These are phyloP conservation scores for Ascochyta viciae-villosae DNA, from an alignment of 2,329 filamentous ascomycete genomes.

Conservation along the genomic window DNA sequence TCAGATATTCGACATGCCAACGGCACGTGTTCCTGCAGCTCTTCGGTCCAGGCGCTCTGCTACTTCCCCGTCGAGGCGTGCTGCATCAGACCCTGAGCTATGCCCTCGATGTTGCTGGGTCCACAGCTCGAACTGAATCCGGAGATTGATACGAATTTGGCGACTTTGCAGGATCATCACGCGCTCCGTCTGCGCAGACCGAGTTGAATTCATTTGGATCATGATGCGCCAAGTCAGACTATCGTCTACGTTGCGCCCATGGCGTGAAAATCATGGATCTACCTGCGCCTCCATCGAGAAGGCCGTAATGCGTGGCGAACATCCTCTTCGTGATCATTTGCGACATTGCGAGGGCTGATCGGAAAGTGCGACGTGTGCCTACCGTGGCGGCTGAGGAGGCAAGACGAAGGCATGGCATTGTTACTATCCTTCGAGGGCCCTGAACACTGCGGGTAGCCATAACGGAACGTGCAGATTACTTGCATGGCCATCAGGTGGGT, in stretches of 20 bases:
- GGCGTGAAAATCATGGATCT: background rate
- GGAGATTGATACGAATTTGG: constrained; percentile 16
- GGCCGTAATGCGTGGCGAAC: background rate
- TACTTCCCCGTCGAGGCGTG: constrained; percentile 1
- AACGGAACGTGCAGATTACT: too few relatives aligned
- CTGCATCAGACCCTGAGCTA: constrained; percentile 14
- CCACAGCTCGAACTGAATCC: constrained; percentile 3
- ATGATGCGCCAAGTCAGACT: constrained; percentile 8
- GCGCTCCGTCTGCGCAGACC: background rate
- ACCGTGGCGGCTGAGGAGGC: background rate
- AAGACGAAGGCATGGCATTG: background rate
- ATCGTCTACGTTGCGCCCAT: constrained; percentile 1
- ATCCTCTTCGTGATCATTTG: background rate
- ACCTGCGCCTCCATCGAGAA: background rate
- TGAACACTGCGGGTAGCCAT: background rate
- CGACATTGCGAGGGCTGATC: background rate
- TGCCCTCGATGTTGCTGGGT: background rate
- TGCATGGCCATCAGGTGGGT: background rate
- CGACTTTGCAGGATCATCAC: constrained; percentile 9
- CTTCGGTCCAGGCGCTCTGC: background rate
- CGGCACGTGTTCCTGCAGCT: constrained; percentile 8
- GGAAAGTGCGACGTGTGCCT: background rate
- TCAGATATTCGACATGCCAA: background rate
- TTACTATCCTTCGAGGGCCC: background rate
- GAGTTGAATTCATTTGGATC: background rate